phyloP scores from a whole-genome alignment of 805 yeast species.

The Candida nanaspora region DNA sequence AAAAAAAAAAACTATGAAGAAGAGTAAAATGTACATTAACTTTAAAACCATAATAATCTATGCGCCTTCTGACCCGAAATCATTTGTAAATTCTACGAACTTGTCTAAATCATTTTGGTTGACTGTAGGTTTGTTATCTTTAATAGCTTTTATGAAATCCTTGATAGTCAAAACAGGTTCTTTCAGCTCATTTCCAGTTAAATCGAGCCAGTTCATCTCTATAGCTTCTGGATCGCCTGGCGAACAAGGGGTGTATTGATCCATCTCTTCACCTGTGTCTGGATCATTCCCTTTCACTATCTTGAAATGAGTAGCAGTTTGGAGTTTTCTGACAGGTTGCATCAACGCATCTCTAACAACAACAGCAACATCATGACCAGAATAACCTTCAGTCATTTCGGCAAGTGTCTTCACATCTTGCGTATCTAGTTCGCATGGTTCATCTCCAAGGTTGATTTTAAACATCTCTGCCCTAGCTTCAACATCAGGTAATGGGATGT shows the following conservation, averaged over 20 bases:
- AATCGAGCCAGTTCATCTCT: constrained; percentile 92
- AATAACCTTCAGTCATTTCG: constrained; percentile 93
- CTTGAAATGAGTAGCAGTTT: constrained; percentile 92
- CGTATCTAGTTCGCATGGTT: constrained; percentile 70
- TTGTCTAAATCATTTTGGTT: constrained; percentile 74
- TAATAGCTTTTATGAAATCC: constrained; percentile 89
- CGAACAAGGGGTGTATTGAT: constrained; percentile 81
- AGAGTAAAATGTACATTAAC: neutral
- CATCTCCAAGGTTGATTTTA: constrained; percentile 83
- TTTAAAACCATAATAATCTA: constrained; percentile 5
- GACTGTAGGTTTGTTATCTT: constrained; percentile 91
- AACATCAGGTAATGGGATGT: constrained; percentile 91
- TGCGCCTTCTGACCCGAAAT: constrained; percentile 97
- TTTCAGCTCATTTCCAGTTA: constrained; percentile 78
- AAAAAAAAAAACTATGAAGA: neutral
- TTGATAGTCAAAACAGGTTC: constrained; percentile 88
- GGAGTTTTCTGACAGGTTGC: constrained; percentile 96
- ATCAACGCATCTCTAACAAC: constrained; percentile 95
- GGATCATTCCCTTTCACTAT: constrained; percentile 38
- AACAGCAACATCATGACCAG: constrained; percentile 96
- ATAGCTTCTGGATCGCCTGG: constrained; percentile 88
- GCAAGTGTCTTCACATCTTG: constrained; percentile 76
- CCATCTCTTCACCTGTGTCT: constrained; percentile 25
- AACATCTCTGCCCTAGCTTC: constrained; percentile 92
- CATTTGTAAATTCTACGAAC: constrained; percentile 84